Base-by-base conservation (phyloP, 23 red algal genomes). In the Gracilariopsis chorda region DNA sequence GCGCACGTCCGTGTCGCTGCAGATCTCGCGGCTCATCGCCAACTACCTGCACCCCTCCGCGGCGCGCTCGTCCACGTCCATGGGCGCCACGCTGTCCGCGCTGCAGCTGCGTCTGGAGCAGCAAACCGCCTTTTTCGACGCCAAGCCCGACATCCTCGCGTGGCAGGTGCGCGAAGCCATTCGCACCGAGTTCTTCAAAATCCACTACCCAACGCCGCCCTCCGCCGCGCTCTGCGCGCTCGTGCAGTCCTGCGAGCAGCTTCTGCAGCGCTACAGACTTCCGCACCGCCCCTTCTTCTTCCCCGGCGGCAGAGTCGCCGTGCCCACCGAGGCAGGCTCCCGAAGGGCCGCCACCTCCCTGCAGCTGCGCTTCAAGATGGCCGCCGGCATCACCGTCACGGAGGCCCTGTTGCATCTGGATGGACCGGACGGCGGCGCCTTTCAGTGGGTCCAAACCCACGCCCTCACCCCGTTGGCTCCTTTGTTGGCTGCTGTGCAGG, bases 101-200 rank as follows among this genome's bases (percentile, higher is more conserved):
- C 59, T 83, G 17, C 48, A 44, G 30, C 53, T 40, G 7, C 48
- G 78, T 3, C 55, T 83, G 12, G 78, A 83, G 78, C 67, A 73
- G 20, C 67, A 73, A 37, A 73, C 67, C 39, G 67, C 67, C 36
- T 73, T 73, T 42, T 73, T 73, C 67, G 67, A 73, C 67, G 42
- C 67, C 67, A 73, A 73, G 67, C 67, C 67, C 4, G 67, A 73
- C 67, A 73, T 73, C n/a, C 67, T 73, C 1, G 82, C 82, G 32
- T 90, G 86, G 86, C 70, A 77, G 52, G 67, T 49, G 47, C 86
- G 70, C 36, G 86, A 90, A 34, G 68, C 72, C 23, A 20, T 90
- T 1, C 86, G 86, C 53, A 90, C 72, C n/a, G 86, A 90, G 63
- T 90, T 90, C 33, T 79, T 78, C 72, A 78, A 90, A 56, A 90